These are phyloP conservation scores for Neurospora intermedia DNA, from an alignment of 495 filamentous ascomycete species.

Conservation along the genomic window DNA sequence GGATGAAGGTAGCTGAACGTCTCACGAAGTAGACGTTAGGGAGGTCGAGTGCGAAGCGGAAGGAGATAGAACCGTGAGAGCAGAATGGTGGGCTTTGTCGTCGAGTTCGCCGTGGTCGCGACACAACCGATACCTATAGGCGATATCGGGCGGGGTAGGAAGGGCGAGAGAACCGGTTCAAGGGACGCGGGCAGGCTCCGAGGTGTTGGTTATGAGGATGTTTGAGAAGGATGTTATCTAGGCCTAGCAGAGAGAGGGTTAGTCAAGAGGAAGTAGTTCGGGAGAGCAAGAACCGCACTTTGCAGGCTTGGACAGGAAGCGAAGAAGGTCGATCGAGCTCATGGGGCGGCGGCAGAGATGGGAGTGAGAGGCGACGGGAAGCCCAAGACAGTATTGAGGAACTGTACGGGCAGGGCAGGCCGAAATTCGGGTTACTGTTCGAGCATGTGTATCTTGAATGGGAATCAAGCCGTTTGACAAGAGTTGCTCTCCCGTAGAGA, in stretches of 20 bases:
- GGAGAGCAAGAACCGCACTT: slow-evolving; percentile 53
- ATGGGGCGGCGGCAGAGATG: slow-evolving; percentile 38
- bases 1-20: slow-evolving; percentile 35
- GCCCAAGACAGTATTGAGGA: slow-evolving; percentile 1
- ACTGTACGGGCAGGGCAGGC: neutral
- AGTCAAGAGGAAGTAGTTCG: neutral
- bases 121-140: slow-evolving; percentile 77
- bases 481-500: neutral
- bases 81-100: slow-evolving; percentile 69
- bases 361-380: neutral
- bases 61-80: slow-evolving; percentile 68
- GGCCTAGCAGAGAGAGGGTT: slow-evolving; percentile 45
- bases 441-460: neutral
- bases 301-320: slow-evolving; percentile 90
- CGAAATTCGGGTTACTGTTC: neutral
- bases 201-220: slow-evolving; percentile 5
- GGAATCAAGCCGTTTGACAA: neutral
- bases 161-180: slow-evolving; percentile 3
- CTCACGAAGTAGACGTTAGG: slow-evolving; percentile 61
- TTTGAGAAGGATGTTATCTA: slow-evolving; percentile 63
- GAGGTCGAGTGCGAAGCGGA: slow-evolving; percentile 72
- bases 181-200: slow-evolving; percentile 1
- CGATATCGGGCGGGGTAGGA: slow-evolving; percentile 51
- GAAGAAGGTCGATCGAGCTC: slow-evolving; percentile 85
- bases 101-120: slow-evolving; percentile 52